A percentile compares a stretch with the other conserved stretches of the same genome.
These are phyloP conservation scores for Gentiana dahurica DNA, from an alignment of 257 asterid species.

Conservation along the genomic window DNA sequence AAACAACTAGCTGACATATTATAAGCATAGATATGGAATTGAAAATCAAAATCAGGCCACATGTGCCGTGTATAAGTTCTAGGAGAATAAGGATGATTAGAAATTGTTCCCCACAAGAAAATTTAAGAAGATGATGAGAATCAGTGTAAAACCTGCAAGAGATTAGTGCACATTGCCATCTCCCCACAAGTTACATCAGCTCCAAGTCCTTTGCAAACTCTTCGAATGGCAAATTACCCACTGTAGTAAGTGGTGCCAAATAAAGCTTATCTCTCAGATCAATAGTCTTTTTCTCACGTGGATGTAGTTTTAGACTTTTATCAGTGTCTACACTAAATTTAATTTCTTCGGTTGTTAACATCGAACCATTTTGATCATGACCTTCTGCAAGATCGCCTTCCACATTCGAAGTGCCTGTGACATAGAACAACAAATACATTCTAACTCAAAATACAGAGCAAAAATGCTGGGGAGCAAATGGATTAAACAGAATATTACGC, in stretches of 20 bases:
- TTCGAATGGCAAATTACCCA: slow-evolving; percentile 88
- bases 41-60: background rate
- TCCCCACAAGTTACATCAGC: slow-evolving; percentile 98
- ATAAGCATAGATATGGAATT: too few species aligned
- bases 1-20: too few species aligned
- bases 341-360: slow-evolving; percentile 15
- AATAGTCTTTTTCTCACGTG: slow-evolving; percentile 75
- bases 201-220: slow-evolving; percentile 89
- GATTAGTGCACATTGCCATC: slow-evolving; percentile 99
- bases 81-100: background rate
- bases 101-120: background rate
- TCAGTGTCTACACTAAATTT: slow-evolving; percentile 38
- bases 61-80: background rate
- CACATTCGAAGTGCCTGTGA: slow-evolving; percentile 25
- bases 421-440: slow-evolving; percentile 9
- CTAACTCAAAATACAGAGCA: slow-evolving; percentile 2
- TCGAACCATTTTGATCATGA: slow-evolving; percentile 20
- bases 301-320: slow-evolving; percentile 67
- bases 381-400: slow-evolving; percentile 21
- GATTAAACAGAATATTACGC: slow-evolving; percentile 11
- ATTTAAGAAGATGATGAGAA: background rate
- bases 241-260: slow-evolving; percentile 95
- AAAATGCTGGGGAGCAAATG: slow-evolving; percentile 4
- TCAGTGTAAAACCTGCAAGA: slow-evolving; percentile 54
- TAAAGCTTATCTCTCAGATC: slow-evolving; percentile 84